A percentile compares a stretch with the other conserved stretches of the same genome.
Conservation (phyloP, 139 green algal genomes). For the Chlamydomonas eustigma region DNA sequence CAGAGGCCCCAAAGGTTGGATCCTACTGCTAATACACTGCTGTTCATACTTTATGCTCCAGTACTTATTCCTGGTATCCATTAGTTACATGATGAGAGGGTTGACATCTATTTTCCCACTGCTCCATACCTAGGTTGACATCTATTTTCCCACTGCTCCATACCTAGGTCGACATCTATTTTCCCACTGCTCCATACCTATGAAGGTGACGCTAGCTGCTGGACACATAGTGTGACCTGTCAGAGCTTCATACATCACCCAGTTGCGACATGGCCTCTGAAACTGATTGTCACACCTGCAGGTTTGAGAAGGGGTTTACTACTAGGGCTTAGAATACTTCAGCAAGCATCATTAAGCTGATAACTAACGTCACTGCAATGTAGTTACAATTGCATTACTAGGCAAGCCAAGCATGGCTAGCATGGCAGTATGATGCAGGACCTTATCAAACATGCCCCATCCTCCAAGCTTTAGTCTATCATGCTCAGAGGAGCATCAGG, state of each 20-base stretch:
- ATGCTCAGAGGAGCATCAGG: not conserved
- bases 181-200: not conserved
- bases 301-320: no score
- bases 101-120: not conserved
- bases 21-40: no score
- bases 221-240: not conserved
- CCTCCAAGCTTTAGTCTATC: not conserved
- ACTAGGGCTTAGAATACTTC: no score
- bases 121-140: not conserved
- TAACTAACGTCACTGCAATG: no score
- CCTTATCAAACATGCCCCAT: not conserved
- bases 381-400: no score
- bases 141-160: not conserved
- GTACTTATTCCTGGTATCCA: not conserved
- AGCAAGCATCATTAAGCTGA: no score
- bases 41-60: no score
- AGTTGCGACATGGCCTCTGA: not conserved
- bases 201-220: not conserved
- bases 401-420: not conserved
- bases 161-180: not conserved
- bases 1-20: not conserved
- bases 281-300: constrained; percentile 4
- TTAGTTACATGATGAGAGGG: not conserved
- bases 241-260: not conserved
- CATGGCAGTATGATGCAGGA: not conserved